Evolutionary conservation across 2,329 filamentous ascomycete species (phyloP), one percentile per base, ranked within the genome.

Genomic region (Helotiales sp.): DNA sequence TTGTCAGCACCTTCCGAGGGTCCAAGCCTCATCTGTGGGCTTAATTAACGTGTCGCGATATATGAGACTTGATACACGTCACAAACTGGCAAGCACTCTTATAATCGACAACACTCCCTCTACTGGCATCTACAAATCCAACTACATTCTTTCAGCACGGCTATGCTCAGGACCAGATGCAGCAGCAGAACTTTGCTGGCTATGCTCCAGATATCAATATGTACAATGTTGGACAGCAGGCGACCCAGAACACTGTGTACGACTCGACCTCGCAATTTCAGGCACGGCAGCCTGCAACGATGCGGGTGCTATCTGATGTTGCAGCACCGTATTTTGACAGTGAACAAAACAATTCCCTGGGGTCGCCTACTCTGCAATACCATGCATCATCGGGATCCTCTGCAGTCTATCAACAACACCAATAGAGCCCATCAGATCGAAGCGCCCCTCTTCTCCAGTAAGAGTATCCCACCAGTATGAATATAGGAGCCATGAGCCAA

Each of bases 291-390:
- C 87, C 90, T 81, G 88, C 91, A 84, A 87, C 86, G 69, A 87
- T 96, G 81, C 91, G 93, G 78, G 91, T 93, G 81, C 85, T 94
- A 79, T 82, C 89, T 77, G 88, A 93, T 79, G 85, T 87, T 69
- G 85, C 90, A 77, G 85, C 90, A 82, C 90, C 91, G 76, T 97
- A 96, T 83, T 94, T 93, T 80, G 81, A 86, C 74, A 85, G 83
- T 79, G 90, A 91, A 77, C 84, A 89, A 77, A 83, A 87, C 73
- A 89, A 85, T 76, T 80, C 86, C 70, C 83, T 89, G 67, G 84
- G 85, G 73, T 82, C 90, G 34, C 80, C 86, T 72, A 82, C 79
- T 61, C 74, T 88, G 68, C 85, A 86, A 70, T 78, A 83, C 43
- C 81, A 86, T 72, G 77, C 80, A 28, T 82, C 83, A 37, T 80